Evolutionary conservation across 306 rosid species (phyloP), one percentile per base, ranked within the genome.

Genomic region (Fragaria nilgerrensis): DNA sequence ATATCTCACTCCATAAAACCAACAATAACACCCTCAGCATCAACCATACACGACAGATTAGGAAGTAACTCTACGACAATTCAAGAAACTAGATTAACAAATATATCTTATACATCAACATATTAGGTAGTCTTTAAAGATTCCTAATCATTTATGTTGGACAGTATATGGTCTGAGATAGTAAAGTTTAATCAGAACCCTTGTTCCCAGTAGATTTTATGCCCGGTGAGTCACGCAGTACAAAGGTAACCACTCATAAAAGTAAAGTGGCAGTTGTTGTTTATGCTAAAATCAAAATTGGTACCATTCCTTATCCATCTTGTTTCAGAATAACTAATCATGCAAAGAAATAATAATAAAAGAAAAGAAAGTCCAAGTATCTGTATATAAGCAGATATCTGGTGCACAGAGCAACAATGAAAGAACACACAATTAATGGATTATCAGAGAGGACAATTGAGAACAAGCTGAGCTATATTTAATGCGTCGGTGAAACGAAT

Each of bases 361-460:
- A 3, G 13, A 17, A 53, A 19, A 72, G 49, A 72, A 20, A 10
- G 22, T 22, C 11, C 7, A 4, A 22, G 22, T 5, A 72, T 52
- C 44, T 53, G 49, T 49, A 9, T n/a, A 64, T 14, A 23, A n/a
- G 25, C 72, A 58, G 41, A 32, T 27, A 45, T 9, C 66, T 37
- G 23, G 67, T 25, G 66, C 71, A 69, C 36, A 53, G 50, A 63
- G 63, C 63, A 66, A 64, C 49, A 72, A 50, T 37, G 65, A 55
- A 36, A 36, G 20, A 36, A 13, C 11, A 72, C 3, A 2, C 15
- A 65, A 48, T 22, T 15, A 39, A 70, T n/a, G 16, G 72, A 69
- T 53, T 23, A 67, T 49, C 15, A 45, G 41, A 36, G 69, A 68
- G 13, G 66, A 73, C 19, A 25, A 10, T 75, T 43, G 16, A 72